These are phyloP conservation scores for Cryptococcus wingfieldii DNA, from an alignment of 1,284 basidiomycete species.

Conservation along the genomic window DNA sequence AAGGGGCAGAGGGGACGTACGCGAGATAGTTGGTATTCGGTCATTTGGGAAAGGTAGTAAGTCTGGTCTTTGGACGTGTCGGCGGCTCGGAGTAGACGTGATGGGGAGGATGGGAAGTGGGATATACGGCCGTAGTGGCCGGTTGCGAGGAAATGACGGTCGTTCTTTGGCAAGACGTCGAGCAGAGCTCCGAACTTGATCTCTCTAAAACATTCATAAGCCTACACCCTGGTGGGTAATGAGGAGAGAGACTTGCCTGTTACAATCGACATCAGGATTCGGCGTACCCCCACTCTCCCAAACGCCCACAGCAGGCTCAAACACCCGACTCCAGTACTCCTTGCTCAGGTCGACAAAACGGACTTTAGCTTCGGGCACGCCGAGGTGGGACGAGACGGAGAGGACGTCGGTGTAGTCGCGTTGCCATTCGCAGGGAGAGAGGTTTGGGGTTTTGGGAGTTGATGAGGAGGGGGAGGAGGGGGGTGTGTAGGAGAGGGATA, in stretches of 20 bases:
- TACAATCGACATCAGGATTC: constrained; percentile 93
- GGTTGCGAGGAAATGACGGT: constrained; percentile 61
- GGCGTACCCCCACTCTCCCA: constrained; percentile 80
- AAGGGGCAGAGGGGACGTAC: constrained; percentile 26
- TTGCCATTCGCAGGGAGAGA: constrained; percentile 90
- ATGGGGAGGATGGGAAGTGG: constrained; percentile 25
- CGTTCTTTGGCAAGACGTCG: constrained; percentile 54
- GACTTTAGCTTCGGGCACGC: constrained; percentile 61
- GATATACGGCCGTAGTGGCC: constrained; percentile 80
- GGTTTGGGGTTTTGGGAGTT: constrained; percentile 55
- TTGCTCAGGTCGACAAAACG: constrained; percentile 67
- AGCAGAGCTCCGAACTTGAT: constrained; percentile 91
- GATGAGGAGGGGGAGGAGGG: constrained; percentile 21
- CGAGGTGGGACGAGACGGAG: constrained; percentile 63
- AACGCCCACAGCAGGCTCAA: constrained; percentile 69
- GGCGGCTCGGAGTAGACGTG: constrained; percentile 62
- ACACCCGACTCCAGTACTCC: constrained; percentile 85
- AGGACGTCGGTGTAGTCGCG: constrained; percentile 90
- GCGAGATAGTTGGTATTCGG: constrained; percentile 57
- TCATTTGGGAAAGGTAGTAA: constrained; percentile 81
- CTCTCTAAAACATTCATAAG: constrained; percentile 55
- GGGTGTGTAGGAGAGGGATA: constrained; percentile 50
- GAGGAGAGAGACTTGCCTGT: constrained; percentile 56
- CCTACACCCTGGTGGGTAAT: constrained; percentile 59
- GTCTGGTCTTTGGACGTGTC: constrained; percentile 83